phyloP scores from a whole-genome alignment of 1,139 yeast genomes.

The Geotrichum carabidarum region DNA sequence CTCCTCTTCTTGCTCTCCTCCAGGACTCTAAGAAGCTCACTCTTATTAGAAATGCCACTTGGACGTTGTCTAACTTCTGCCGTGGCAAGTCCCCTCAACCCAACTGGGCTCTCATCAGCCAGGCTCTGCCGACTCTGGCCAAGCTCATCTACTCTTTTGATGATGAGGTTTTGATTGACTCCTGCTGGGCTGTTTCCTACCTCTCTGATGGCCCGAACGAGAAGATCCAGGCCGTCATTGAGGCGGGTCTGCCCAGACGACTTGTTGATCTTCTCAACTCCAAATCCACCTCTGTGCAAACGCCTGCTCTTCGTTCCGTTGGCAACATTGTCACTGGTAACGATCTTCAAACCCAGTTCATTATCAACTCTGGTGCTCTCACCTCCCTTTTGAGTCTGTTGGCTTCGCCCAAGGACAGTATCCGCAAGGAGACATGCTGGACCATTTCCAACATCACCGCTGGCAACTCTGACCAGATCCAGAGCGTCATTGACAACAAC shows the following conservation, averaged over 20 bases:
- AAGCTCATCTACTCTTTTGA: conserved; percentile 86
- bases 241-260: conserved; percentile 91
- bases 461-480: conserved; percentile 91
- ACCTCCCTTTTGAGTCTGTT: conserved; percentile 78
- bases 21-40: conserved; percentile 72
- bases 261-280: conserved; percentile 84
- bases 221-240: conserved; percentile 94
- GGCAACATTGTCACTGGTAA: conserved; percentile 98
- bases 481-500: conserved; percentile 92
- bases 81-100: conserved; percentile 97
- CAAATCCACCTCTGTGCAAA: conserved; percentile 81
- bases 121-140: conserved; percentile 87
- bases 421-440: conserved; percentile 98
- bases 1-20: conserved; percentile 75
- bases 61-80: conserved; percentile 95
- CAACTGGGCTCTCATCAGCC: conserved; percentile 80
- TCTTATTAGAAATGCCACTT: conserved; percentile 90
- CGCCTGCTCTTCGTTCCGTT: conserved; percentile 94
- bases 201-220: conserved; percentile 87
- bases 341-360: conserved; percentile 91
- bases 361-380: conserved; percentile 88
- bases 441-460: conserved; percentile 96
- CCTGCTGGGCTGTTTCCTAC: conserved; percentile 98
- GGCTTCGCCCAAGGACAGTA: conserved; percentile 81
- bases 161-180: conserved; percentile 90